These are phyloP conservation scores for Rhodotorula sp. DNA, from an alignment of 1,284 basidiomycete species.

Conservation along the genomic window DNA sequence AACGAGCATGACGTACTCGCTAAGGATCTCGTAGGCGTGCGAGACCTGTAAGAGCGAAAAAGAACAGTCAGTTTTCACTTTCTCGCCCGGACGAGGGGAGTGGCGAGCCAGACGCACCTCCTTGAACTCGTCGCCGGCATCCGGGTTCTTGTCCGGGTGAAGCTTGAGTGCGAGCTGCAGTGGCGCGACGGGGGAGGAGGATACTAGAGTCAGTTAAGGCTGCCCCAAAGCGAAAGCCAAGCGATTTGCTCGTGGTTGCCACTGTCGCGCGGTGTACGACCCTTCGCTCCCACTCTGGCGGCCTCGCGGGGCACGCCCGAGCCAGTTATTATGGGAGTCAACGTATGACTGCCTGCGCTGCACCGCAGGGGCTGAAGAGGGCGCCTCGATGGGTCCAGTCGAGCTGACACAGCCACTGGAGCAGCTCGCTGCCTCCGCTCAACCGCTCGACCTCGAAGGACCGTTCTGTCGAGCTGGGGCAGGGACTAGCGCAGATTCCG, in stretches of 20 bases:
- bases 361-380: neutral
- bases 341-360: neutral
- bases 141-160: constrained; percentile 39
- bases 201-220: no score
- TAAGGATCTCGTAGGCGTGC: constrained; percentile 77
- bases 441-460: no score
- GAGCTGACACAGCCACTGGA: neutral
- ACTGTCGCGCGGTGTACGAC: no score
- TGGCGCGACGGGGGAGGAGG: neutral
- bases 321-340: neutral
- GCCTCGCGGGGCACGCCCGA: no score
- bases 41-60: neutral
- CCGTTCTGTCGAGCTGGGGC: no score
- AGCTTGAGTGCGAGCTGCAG: constrained; percentile 23
- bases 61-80: neutral
- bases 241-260: no score
- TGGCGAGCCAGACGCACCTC: constrained; percentile 59
- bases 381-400: neutral
- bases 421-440: no score
- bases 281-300: no score
- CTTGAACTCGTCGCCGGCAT: constrained; percentile 81
- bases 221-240: no score
- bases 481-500: no score
- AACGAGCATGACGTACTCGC: constrained; percentile 56
- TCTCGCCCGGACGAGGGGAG: neutral